phyloP scores from a whole-genome alignment of 2,329 filamentous ascomycete species.

The Aureobasidium pullulans region DNA sequence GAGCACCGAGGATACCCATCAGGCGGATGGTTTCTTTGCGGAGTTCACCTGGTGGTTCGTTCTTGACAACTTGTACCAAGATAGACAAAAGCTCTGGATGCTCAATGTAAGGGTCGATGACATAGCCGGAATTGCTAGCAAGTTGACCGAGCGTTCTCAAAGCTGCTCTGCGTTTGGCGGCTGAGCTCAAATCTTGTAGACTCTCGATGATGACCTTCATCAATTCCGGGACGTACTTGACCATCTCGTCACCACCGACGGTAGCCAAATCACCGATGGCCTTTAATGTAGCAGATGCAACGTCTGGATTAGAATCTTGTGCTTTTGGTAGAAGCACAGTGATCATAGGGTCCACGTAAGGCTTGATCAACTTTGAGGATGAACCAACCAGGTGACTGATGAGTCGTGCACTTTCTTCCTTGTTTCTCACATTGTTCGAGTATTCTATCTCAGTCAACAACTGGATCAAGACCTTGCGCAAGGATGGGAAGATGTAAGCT shows the following conservation, averaged over 20 bases:
- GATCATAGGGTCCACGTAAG: conserved; percentile 95
- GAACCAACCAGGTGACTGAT: conserved; percentile 90
- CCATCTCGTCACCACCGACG: conserved; percentile 90
- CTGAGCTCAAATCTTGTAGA: conserved; percentile 86
- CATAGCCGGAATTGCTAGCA: conserved; percentile 93
- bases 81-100: conserved; percentile 91
- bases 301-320: conserved; percentile 73
- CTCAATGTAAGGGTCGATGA: conserved; percentile 91
- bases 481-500: conserved; percentile 91
- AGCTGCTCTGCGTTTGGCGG: conserved; percentile 82
- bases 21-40: conserved; percentile 93
- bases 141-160: conserved; percentile 85
- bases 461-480: conserved; percentile 92
- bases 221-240: conserved; percentile 78
- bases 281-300: conserved; percentile 89
- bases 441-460: conserved; percentile 95
- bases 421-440: conserved; percentile 85
- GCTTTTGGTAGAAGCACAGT: conserved; percentile 90
- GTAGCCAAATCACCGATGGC: conserved; percentile 91
- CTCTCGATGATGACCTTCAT: conserved; percentile 96
- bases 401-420: conserved; percentile 91
- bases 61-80: conserved; percentile 87
- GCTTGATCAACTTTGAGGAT: conserved; percentile 85
- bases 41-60: conserved; percentile 77
- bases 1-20: conserved; percentile 86